Conservation (phyloP, 2,329 filamentous ascomycete genomes). For the Colletotrichum noveboracense region DNA sequence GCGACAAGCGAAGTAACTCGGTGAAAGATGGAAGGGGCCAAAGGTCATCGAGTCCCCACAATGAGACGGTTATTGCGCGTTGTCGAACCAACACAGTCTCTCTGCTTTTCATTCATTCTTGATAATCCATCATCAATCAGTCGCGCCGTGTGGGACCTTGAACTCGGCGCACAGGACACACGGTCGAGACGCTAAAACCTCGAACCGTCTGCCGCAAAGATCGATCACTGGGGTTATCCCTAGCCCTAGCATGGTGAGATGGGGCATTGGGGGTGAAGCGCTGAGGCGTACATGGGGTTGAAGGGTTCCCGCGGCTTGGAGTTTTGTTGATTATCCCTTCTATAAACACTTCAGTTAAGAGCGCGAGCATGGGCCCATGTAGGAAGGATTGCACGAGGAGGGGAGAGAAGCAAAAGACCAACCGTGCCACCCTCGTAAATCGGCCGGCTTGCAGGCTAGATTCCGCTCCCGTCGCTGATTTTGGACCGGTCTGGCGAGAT, state of each 20-base stretch:
- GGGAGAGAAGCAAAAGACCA: neutral
- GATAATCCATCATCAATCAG: neutral
- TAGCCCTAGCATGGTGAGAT: neutral
- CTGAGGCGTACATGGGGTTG: neutral
- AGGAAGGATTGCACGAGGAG: neutral
- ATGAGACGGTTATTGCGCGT: neutral
- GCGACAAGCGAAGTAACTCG: neutral
- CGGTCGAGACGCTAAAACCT: constrained; percentile 5
- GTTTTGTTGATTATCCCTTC: neutral
- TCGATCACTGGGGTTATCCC: constrained; percentile 1
- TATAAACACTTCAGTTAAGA: neutral
- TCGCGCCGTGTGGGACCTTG: neutral
- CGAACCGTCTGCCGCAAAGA: constrained; percentile 13
- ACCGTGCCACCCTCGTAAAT: constrained; percentile 16
- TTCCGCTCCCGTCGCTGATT: constrained; percentile 8
- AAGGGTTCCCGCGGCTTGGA: neutral
- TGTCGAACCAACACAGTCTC: neutral
- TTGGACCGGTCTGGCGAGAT: neutral
- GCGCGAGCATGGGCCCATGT: neutral
- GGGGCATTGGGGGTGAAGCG: neutral
- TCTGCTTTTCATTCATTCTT: neutral
- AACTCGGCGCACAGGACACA: neutral
- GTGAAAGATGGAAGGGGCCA: neutral
- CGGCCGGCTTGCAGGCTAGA: neutral
- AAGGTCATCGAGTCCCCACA: neutral